These are phyloP conservation scores for Pachyrhizus erosus DNA, from an alignment of 306 rosid species.

Conservation along the genomic window DNA sequence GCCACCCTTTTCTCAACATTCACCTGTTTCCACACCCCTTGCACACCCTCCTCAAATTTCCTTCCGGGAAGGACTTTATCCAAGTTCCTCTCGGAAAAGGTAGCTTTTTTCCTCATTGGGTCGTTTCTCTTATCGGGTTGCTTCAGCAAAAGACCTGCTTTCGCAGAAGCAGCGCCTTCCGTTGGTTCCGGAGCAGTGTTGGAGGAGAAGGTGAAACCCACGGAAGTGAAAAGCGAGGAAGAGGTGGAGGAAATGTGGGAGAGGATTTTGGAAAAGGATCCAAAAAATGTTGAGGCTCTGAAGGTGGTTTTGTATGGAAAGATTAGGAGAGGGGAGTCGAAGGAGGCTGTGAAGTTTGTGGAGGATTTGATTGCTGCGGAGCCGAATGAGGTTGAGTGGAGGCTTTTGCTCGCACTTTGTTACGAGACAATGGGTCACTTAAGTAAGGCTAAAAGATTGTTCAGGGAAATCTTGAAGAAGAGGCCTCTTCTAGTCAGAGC, in stretches of 20 bases:
- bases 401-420: slow-evolving; percentile 81
- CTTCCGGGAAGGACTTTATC: slow-evolving; percentile 35
- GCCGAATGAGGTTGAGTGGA: slow-evolving; percentile 87
- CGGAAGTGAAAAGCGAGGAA: slow-evolving; percentile 52
- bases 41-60: slow-evolving; percentile 35
- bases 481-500: slow-evolving; percentile 85
- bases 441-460: slow-evolving; percentile 68
- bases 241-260: slow-evolving; percentile 64
- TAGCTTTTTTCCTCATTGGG: slow-evolving; percentile 68
- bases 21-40: slow-evolving; percentile 34
- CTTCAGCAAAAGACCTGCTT: slow-evolving; percentile 52
- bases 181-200: slow-evolving; percentile 42
- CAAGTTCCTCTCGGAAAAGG: slow-evolving; percentile 45
- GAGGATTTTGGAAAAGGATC: slow-evolving; percentile 71
- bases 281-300: slow-evolving; percentile 68
- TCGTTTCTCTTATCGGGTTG: slow-evolving; percentile 64
- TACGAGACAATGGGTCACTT: slow-evolving; percentile 77
- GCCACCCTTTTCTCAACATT: slow-evolving; percentile 24
- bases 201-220: slow-evolving; percentile 51
- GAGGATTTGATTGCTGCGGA: slow-evolving; percentile 71
- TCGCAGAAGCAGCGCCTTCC: slow-evolving; percentile 61
- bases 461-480: slow-evolving; percentile 65
- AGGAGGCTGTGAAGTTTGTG: slow-evolving; percentile 78
- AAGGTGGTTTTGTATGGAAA: slow-evolving; percentile 77
- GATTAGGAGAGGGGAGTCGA: slow-evolving; percentile 75